These are phyloP conservation scores for Afroboletus lepidellus DNA, from an alignment of 1,284 basidiomycete species.

Conservation along the genomic window DNA sequence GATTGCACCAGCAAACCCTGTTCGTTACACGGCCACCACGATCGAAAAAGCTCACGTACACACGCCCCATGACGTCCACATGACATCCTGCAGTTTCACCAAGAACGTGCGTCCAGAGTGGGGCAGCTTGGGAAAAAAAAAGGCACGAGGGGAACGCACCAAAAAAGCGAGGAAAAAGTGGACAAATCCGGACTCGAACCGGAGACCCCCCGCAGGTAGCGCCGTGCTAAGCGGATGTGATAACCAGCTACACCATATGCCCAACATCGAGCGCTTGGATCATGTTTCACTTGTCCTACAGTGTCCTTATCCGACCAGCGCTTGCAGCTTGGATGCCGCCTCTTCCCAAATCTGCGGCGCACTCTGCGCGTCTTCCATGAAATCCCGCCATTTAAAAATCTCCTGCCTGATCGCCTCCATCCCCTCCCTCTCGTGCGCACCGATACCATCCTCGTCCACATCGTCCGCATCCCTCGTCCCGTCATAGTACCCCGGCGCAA, in stretches of 20 bases:
- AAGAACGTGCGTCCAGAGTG: too few species aligned
- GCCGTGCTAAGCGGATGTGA: conserved; percentile 47
- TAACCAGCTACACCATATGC: conserved; percentile 44
- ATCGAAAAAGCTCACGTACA: too few species aligned
- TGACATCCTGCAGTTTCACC: too few species aligned
- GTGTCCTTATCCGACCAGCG: neutral
- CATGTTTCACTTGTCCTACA: too few species aligned
- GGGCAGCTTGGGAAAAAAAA: too few species aligned
- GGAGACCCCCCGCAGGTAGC: conserved; percentile 38
- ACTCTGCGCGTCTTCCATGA: neutral
- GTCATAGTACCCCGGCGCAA: conserved; percentile 21
- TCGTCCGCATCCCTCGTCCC: conserved; percentile 13
- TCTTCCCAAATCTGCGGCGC: conserved; percentile 11
- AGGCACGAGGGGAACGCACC: too few species aligned
- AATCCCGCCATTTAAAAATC: conserved; percentile 1
- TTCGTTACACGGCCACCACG: too few species aligned
- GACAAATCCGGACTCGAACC: conserved; percentile 43
- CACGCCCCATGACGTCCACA: too few species aligned
- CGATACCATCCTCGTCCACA: conserved; percentile 13
- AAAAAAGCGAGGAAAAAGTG: too few species aligned
- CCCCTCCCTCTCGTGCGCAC: conserved; percentile 14
- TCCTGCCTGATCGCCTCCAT: conserved; percentile 13
- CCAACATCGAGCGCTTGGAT: neutral
- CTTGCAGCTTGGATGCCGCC: conserved; percentile 7
- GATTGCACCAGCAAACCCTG: too few species aligned